phyloP scores from a whole-genome alignment of 768 basidiomycete species.

The Porpolomopsis calyptriformis region DNA sequence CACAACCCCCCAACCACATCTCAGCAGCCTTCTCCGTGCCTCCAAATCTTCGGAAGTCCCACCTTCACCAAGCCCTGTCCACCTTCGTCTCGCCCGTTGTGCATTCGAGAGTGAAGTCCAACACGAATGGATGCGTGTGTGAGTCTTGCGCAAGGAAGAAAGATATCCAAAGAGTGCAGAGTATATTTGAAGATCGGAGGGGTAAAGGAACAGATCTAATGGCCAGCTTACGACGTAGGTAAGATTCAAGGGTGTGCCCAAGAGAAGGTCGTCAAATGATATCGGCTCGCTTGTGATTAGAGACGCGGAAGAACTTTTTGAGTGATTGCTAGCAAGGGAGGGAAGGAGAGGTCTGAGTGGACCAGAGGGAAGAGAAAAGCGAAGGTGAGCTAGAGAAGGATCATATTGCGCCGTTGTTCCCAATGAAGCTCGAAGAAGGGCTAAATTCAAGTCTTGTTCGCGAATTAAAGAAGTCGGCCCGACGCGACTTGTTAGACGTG shows the following conservation, averaged over 20 bases:
- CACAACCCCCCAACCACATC: slow-evolving; percentile 81
- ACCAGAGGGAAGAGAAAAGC: slow-evolving; percentile 70
- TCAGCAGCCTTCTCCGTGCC: slow-evolving; percentile 50
- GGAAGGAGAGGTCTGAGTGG: slow-evolving; percentile 75
- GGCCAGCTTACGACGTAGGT: slow-evolving; percentile 76
- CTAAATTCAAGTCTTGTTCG: slow-evolving; percentile 83
- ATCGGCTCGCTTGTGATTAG: slow-evolving; percentile 33
- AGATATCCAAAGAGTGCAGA: slow-evolving; percentile 73
- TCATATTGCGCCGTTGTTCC: slow-evolving; percentile 86
- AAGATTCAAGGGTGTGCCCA: slow-evolving; percentile 68
- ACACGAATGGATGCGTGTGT: slow-evolving; percentile 65
- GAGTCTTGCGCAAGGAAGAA: slow-evolving; percentile 74
- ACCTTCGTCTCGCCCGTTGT: slow-evolving; percentile 72
- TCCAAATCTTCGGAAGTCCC: slow-evolving; percentile 65
- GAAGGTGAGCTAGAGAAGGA: slow-evolving; percentile 58
- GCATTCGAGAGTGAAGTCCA: slow-evolving; percentile 83
- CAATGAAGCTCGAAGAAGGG: slow-evolving; percentile 75
- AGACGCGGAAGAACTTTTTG: slow-evolving; percentile 22
- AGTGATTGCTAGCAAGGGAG: slow-evolving; percentile 37
- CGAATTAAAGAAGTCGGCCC: slow-evolving; percentile 68
- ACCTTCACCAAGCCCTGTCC: slow-evolving; percentile 83
- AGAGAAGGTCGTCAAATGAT: slow-evolving; percentile 60
- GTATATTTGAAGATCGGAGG: slow-evolving; percentile 64
- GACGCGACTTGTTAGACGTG: slow-evolving; percentile 59
- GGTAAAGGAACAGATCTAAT: slow-evolving; percentile 77